Conservation (phyloP, 2,329 filamentous ascomycete genomes). For the Myriosclerotinia scirpicola region DNA sequence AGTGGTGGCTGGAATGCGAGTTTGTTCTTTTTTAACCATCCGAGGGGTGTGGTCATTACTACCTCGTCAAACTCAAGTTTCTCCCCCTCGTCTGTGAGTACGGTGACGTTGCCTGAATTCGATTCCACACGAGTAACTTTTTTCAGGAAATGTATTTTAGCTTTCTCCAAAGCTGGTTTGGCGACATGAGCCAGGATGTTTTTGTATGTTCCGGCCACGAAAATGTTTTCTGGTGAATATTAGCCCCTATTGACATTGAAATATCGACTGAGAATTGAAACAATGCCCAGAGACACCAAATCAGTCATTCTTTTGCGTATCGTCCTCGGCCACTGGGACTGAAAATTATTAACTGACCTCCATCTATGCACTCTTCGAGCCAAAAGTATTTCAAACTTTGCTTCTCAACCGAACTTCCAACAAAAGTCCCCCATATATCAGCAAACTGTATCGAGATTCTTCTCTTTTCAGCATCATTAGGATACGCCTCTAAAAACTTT, state of each 20-base stretch:
- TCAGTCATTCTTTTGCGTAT: background rate
- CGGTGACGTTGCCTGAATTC: conserved; percentile 14
- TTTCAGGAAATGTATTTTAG: conserved; percentile 33
- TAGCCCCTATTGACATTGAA: background rate
- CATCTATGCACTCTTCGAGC: conserved; percentile 58
- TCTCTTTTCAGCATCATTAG: conserved; percentile 41
- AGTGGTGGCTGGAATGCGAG: conserved; percentile 47
- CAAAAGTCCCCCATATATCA: conserved; percentile 52
- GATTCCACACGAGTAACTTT: conserved; percentile 32
- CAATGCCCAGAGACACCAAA: background rate
- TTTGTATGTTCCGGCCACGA: conserved; percentile 40
- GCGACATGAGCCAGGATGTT: conserved; percentile 37
- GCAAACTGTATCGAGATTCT: conserved; percentile 44
- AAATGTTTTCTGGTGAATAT: conserved; percentile 35
- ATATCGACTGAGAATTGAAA: background rate
- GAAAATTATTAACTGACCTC: conserved; percentile 39
- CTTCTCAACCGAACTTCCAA: conserved; percentile 49
- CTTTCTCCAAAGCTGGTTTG: conserved; percentile 32
- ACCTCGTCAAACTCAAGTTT: conserved; percentile 44
- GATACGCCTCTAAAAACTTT: conserved; percentile 47
- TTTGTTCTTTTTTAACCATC: conserved; percentile 49
- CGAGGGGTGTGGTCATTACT: conserved; percentile 53
- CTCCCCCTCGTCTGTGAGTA: conserved; percentile 30
- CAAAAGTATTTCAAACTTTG: conserved; percentile 59
- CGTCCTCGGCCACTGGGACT: background rate